Evolutionary conservation across 2,329 filamentous ascomycete species (phyloP).

Genomic region (Pseudogymnoascus sp.): DNA sequence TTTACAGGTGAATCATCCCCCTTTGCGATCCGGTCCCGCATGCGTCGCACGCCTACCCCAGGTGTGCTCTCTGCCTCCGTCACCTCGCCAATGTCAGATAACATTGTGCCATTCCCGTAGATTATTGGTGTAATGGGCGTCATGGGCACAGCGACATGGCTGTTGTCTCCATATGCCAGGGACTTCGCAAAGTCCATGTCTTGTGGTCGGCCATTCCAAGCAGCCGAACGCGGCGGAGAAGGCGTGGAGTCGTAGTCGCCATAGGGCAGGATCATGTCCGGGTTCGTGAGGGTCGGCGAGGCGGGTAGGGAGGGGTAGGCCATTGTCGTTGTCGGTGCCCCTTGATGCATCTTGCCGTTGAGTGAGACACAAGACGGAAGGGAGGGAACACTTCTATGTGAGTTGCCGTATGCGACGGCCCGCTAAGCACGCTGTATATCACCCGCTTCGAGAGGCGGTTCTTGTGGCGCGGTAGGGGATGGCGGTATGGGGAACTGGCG

Average conservation of each 20-base stretch:
- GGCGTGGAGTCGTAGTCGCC: constrained; percentile 51
- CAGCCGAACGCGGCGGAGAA: constrained; percentile 31
- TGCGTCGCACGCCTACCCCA: constrained; percentile 25
- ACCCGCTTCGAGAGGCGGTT: neutral
- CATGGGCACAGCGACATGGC: constrained; percentile 36
- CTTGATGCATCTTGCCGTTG: constrained; percentile 11
- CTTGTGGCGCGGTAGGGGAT: neutral
- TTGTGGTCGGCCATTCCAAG: constrained; percentile 25
- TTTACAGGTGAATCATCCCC: constrained; percentile 25
- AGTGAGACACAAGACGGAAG: constrained; percentile 1
- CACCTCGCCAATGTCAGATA: constrained; percentile 55
- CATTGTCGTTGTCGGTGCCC: constrained; percentile 21
- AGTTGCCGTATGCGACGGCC: neutral
- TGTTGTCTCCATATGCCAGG: constrained; percentile 21
- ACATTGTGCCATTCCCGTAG: constrained; percentile 61
- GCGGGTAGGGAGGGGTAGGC: constrained; percentile 47
- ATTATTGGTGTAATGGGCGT: constrained; percentile 56
- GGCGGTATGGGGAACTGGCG: neutral
- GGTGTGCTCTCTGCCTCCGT: constrained; percentile 44
- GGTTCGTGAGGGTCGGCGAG: constrained; percentile 84
- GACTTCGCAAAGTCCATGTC: constrained; percentile 32
- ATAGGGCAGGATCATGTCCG: constrained; percentile 87
- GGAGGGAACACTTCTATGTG: neutral
- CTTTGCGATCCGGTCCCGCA: constrained; percentile 23
- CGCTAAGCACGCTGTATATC: neutral